Base-by-base conservation (phyloP, 352 stramenopile species). In the Pythium periplocum region DNA sequence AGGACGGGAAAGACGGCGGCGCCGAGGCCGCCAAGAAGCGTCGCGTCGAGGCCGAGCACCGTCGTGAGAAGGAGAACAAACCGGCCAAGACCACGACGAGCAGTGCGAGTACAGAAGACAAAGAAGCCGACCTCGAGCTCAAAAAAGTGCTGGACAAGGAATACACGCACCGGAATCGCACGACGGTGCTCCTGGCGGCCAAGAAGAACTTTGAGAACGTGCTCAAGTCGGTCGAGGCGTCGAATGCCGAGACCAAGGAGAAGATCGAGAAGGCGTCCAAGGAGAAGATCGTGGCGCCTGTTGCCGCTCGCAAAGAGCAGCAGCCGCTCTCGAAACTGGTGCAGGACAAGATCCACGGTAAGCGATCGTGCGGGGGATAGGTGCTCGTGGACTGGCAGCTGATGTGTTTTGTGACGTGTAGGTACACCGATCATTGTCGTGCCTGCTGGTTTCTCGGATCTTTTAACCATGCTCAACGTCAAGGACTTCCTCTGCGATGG, bases 351-450 rank as follows among this genome's bases (percentile, higher is more conserved):
- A 85, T 95, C 41, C 58, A 83, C 33, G 82, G 78, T 86, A 58
- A 17, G 52, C 53, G 26, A 26, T 26, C 17, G 17, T 26, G 17
- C 17, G 17, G 17, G 17, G 17, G 36, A 38, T 38, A n/a, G 31
- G 37, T 11, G 4, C 8, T 33, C 11, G 1, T 51, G 35, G 33
- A 35, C 17, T 30, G 17, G 9, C 0, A 26, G 30, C 39, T 54
- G 35, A 57, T 52, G 45, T n/a, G 32, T 35, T 11, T 57, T 32
- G 57, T 45, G 26, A 2, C 35, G 0, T 9, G 6, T 50, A 89
- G 78, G 83, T 26, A 95, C 78, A 6, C 85, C 85, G n/a, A 96
- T 97, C 51, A 97, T 97, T 68, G 83, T 97, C 32, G 82, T 97
- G 6, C 88, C 88, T 0, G 87, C 86, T 0, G 85, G 86, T 2